A percentile compares a stretch with the other conserved stretches of the same genome.
Evolutionary conservation across 768 basidiomycete species (phyloP).

Genomic region (Hydnum rufescens): DNA sequence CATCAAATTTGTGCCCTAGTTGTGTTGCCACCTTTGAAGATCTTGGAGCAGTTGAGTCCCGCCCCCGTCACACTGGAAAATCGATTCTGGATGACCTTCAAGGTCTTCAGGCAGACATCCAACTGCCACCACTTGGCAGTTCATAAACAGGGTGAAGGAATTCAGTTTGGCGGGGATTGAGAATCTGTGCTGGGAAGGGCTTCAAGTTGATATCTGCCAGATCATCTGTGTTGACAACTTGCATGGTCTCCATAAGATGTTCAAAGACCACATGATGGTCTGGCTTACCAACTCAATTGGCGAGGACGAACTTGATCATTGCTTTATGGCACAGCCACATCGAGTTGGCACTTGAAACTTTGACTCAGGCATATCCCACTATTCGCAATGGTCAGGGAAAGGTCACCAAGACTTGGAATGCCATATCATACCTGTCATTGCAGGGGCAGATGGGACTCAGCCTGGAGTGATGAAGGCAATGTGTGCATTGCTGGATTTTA

Average conservation of each 20-base stretch:
- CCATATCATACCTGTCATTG: not conserved
- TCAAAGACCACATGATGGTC: slow-evolving; percentile 20
- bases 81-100: not conserved
- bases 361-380: not conserved
- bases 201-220: slow-evolving; percentile 10
- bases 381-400: not conserved
- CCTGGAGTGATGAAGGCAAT: not conserved
- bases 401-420: not conserved
- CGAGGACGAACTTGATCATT: slow-evolving; percentile 10
- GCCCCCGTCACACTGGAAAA: too few species aligned
- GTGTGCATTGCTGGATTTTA: slow-evolving; percentile 5
- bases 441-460: not conserved
- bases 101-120: slow-evolving; percentile 13
- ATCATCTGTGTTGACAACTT: slow-evolving; percentile 25
- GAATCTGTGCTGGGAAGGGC: slow-evolving; percentile 11
- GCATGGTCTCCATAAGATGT: slow-evolving; percentile 24
- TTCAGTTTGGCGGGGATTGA: not conserved
- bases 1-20: not conserved
- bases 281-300: slow-evolving; percentile 18
- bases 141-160: not conserved
- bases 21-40: too few species aligned
- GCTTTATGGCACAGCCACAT: slow-evolving; percentile 11
- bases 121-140: slow-evolving; percentile 27
- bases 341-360: slow-evolving; percentile 3
- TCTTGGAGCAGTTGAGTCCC: too few species aligned